phyloP scores from a whole-genome alignment of 176 grass and related monocot species.

The Avena insularis region DNA sequence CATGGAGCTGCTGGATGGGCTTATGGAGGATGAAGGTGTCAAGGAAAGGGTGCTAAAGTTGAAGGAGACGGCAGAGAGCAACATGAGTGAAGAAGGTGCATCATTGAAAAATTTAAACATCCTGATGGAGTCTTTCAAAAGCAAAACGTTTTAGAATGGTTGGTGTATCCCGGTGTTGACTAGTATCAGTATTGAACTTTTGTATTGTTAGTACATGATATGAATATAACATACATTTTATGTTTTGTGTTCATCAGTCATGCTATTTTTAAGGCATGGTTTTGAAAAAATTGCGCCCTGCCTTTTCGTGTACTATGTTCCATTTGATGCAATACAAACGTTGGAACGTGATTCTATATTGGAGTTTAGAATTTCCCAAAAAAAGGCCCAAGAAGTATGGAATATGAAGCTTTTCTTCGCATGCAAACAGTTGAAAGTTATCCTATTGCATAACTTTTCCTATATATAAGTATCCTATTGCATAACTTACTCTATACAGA shows the following conservation, averaged over 20 bases:
- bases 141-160: background rate
- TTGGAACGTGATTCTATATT: background rate
- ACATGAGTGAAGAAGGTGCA: slow-evolving; percentile 20
- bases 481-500: too few species aligned
- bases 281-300: background rate
- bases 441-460: too few species aligned
- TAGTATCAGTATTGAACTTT: too few species aligned
- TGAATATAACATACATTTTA: background rate
- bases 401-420: too few species aligned
- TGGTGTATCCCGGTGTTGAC: background rate
- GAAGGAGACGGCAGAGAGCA: slow-evolving; percentile 25
- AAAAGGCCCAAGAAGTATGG: too few species aligned
- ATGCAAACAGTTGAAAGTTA: too few species aligned
- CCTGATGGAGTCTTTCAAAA: slow-evolving; percentile 11
- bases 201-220: background rate
- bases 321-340: background rate
- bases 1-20: background rate
- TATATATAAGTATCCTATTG: too few species aligned
- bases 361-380: too few species aligned
- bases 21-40: slow-evolving; percentile 24
- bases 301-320: background rate
- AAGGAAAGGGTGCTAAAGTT: slow-evolving; percentile 25
- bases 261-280: background rate
- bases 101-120: slow-evolving; percentile 35
- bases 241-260: background rate